Percentiles rank a stretch among this genome's conserved stretches.
Evolutionary conservation across 371 early-diverging fungal species (phyloP).

Genomic region (Coemansia sp.): DNA sequence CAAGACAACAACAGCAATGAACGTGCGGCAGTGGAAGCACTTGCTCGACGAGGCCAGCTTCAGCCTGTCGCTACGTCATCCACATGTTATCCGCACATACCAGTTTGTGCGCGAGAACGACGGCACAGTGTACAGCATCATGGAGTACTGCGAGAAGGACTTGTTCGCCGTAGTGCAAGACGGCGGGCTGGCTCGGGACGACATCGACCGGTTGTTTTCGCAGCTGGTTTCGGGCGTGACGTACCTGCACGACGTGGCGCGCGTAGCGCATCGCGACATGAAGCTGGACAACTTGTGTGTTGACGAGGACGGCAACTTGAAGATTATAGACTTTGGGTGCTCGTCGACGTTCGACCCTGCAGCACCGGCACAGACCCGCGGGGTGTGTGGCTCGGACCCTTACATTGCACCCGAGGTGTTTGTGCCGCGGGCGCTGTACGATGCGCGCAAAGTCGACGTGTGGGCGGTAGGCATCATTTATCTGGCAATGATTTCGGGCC

Average conservation of each 20-base stretch:
- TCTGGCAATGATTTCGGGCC: slow-evolving; percentile 73
- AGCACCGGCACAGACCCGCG: slow-evolving; percentile 55
- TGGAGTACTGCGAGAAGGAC: slow-evolving; percentile 79
- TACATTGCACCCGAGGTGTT: slow-evolving; percentile 65
- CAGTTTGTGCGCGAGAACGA: slow-evolving; percentile 68
- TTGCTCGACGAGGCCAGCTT: slow-evolving; percentile 48
- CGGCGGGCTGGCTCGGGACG: slow-evolving; percentile 62
- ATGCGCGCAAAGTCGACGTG: slow-evolving; percentile 78
- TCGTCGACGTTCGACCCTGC: slow-evolving; percentile 81
- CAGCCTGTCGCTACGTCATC: slow-evolving; percentile 66
- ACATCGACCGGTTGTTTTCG: slow-evolving; percentile 77
- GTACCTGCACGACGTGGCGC: slow-evolving; percentile 85
- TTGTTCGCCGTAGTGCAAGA: slow-evolving; percentile 73
- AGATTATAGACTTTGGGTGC: slow-evolving; percentile 98
- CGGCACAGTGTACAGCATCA: slow-evolving; percentile 63
- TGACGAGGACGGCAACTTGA: slow-evolving; percentile 75
- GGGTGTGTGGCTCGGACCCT: slow-evolving; percentile 61
- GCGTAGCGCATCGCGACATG: slow-evolving; percentile 87
- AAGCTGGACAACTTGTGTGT: slow-evolving; percentile 94
- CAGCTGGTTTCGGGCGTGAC: slow-evolving; percentile 86
- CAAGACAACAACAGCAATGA: slow-evolving; percentile 33
- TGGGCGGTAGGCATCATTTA: slow-evolving; percentile 85
- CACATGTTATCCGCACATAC: slow-evolving; percentile 77
- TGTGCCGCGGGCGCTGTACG: slow-evolving; percentile 62
- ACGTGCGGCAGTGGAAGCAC: slow-evolving; percentile 50